Conservation (phyloP, 2,329 filamentous ascomycete genomes). For the Colletotrichum chrysophilum region DNA sequence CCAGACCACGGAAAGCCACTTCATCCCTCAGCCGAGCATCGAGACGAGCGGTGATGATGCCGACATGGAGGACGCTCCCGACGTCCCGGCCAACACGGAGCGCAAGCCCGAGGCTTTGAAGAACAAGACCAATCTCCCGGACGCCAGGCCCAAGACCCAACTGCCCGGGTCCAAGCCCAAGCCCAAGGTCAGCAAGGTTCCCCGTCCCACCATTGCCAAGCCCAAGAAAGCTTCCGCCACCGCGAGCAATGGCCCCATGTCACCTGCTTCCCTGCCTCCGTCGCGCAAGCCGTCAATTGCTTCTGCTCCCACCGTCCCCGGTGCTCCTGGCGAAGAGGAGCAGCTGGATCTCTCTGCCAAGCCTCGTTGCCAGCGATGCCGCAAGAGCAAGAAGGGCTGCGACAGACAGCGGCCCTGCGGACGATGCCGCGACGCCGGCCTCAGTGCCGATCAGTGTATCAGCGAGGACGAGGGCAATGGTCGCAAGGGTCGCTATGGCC, state of each 20-base stretch:
- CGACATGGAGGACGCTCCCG: constrained; percentile 48
- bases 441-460: constrained; percentile 91
- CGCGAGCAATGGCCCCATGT: constrained; percentile 52
- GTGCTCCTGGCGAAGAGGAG: constrained; percentile 79
- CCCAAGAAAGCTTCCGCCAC: constrained; percentile 50
- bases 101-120: constrained; percentile 46
- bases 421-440: constrained; percentile 93
- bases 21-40: constrained; percentile 44
- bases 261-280: constrained; percentile 70
- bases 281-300: constrained; percentile 79
- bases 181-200: constrained; percentile 45
- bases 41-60: constrained; percentile 65
- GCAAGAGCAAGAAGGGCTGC: constrained; percentile 99
- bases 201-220: constrained; percentile 46
- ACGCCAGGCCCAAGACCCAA: constrained; percentile 45
- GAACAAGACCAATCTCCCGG: constrained; percentile 33
- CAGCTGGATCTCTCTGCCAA: constrained; percentile 93
- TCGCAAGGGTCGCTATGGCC: constrained; percentile 88
- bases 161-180: constrained; percentile 44
- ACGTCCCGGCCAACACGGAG: constrained; percentile 38
- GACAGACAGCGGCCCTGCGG: constrained; percentile 95
- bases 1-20: constrained; percentile 58
- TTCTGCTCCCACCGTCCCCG: constrained; percentile 55
- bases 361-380: constrained; percentile 95
- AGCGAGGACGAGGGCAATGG: constrained; percentile 98